These are phyloP conservation scores for Rasamsonia emersonii DNA, from an alignment of 2,329 filamentous ascomycete species.

Conservation along the genomic window DNA sequence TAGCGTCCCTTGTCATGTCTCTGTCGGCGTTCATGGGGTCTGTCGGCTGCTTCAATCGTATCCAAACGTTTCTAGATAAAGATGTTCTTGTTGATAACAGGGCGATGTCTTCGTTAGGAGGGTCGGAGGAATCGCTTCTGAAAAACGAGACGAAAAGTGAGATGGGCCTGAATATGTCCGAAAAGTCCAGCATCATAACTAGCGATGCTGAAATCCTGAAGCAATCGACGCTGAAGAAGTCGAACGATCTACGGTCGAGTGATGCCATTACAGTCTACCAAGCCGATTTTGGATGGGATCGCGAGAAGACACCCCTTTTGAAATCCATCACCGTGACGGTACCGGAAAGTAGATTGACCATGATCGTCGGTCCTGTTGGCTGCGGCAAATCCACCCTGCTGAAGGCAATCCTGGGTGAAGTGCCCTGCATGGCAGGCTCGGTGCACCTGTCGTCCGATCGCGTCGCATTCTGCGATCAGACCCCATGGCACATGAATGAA, in stretches of 20 bases:
- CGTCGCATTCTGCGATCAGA: constrained; percentile 34
- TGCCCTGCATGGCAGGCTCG: constrained; percentile 24
- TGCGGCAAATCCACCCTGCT: constrained; percentile 47
- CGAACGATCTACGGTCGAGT: constrained; percentile 8
- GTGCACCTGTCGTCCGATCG: constrained; percentile 22
- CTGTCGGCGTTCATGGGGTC: constrained; percentile 29
- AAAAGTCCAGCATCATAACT: constrained; percentile 16
- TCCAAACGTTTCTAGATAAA: constrained; percentile 28
- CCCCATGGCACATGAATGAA: constrained; percentile 22
- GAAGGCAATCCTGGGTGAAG: constrained; percentile 38
- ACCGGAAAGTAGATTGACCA: constrained; percentile 36
- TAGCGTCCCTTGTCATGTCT: constrained; percentile 15
- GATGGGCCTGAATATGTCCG: constrained; percentile 12
- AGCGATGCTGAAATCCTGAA: constrained; percentile 14
- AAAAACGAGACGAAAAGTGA: constrained; percentile 13
- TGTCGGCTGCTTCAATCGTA: constrained; percentile 33
- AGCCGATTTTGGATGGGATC: constrained; percentile 41
- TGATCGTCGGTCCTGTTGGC: constrained; percentile 44
- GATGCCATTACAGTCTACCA: constrained; percentile 35
- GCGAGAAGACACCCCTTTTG: constrained; percentile 31
- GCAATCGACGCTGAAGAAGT: constrained; percentile 14
- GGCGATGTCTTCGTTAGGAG: constrained; percentile 1
- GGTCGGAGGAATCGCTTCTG: constrained; percentile 6
- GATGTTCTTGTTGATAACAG: constrained; percentile 8
- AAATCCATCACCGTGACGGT: constrained; percentile 34